phyloP scores from a whole-genome alignment of 305 asterid species.

The Rubia occidens region DNA sequence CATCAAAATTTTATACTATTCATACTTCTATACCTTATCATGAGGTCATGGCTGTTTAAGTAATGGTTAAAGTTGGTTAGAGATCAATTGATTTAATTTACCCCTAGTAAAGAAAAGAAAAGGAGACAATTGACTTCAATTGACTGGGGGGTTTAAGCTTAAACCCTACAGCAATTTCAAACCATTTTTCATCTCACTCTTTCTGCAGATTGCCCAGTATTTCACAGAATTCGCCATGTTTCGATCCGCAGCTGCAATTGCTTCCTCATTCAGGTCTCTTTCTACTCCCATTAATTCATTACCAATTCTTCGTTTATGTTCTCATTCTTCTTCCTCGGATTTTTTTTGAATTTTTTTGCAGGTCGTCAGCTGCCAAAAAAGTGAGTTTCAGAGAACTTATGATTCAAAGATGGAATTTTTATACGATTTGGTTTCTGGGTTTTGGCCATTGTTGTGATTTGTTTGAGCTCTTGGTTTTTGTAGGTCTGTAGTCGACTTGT shows the following conservation, averaged over 20 bases:
- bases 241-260: conserved; percentile 45
- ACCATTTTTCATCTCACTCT: neutral
- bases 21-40: no score
- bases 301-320: neutral
- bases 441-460: neutral
- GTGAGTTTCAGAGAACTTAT: conserved; percentile 30
- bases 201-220: neutral
- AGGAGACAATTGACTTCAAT: neutral
- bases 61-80: neutral
- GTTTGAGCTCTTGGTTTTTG: conserved; percentile 16
- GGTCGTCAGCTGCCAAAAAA: conserved; percentile 55
- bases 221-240: conserved; percentile 32
- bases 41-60: no score
- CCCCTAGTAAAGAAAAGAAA: neutral
- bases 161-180: conserved; percentile 32
- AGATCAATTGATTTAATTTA: neutral
- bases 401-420: neutral
- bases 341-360: conserved; percentile 17
- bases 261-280: conserved; percentile 52
- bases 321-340: neutral
- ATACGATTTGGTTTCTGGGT: neutral
- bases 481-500: conserved; percentile 44
- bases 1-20: no score
- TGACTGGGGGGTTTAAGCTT: conserved; percentile 26
- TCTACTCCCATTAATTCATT: neutral